phyloP scores from a whole-genome alignment of 2,329 filamentous ascomycete species.

The Zymoseptoria tritici region DNA sequence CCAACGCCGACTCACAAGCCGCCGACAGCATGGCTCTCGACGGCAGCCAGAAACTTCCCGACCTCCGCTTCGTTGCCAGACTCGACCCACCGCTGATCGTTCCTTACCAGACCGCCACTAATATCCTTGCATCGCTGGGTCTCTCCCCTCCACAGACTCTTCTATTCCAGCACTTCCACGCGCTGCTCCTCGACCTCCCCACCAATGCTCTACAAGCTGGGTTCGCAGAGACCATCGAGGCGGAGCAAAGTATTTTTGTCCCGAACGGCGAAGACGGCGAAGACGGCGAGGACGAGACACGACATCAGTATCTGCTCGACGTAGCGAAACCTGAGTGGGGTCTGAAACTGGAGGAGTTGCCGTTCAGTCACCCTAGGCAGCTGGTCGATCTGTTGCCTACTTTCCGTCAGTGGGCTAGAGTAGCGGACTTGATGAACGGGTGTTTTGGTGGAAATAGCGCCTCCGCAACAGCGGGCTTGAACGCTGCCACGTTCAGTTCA shows the following conservation, averaged over 20 bases:
- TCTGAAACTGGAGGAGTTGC: slow-evolving; percentile 57
- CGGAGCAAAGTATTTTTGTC: slow-evolving; percentile 4
- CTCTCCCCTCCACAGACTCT: slow-evolving; percentile 44
- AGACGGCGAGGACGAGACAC: too few species aligned
- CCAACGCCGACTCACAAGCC: slow-evolving; percentile 26
- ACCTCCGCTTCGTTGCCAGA: slow-evolving; percentile 66
- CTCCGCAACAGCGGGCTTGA: neutral
- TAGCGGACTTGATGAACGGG: slow-evolving; percentile 54
- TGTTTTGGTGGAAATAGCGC: slow-evolving; percentile 6
- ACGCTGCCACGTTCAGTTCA: neutral
- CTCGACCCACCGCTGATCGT: slow-evolving; percentile 69
- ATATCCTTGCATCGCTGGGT: slow-evolving; percentile 54
- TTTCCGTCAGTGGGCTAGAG: slow-evolving; percentile 67
- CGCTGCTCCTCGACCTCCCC: slow-evolving; percentile 14
- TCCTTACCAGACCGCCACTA: slow-evolving; percentile 55
- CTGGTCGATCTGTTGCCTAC: slow-evolving; percentile 65
- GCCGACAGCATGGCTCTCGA: slow-evolving; percentile 49
- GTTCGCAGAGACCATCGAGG: neutral
- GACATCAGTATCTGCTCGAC: slow-evolving; percentile 54
- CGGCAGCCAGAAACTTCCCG: slow-evolving; percentile 49
- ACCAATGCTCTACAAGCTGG: neutral
- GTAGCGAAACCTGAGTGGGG: slow-evolving; percentile 69
- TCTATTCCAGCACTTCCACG: slow-evolving; percentile 15
- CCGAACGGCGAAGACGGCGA: slow-evolving; percentile 3
- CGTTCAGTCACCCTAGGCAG: slow-evolving; percentile 72